Conservation (phyloP, 441 rosid genomes). For the Mallotus japonicus region DNA sequence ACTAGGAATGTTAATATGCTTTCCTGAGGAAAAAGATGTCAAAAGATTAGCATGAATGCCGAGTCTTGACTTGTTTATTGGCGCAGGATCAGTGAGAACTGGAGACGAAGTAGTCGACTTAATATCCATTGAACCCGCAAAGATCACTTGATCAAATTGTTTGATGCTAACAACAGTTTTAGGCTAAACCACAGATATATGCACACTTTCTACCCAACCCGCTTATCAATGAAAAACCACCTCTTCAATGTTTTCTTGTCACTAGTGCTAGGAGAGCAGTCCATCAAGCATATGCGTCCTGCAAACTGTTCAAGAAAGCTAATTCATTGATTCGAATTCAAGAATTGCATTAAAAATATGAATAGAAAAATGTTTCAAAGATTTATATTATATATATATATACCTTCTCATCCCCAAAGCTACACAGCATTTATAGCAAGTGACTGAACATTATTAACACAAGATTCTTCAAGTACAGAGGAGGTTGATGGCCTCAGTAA, state of each 20-base stretch:
- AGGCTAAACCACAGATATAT: conserved; percentile 19
- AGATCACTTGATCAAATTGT: not conserved
- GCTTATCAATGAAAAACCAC: conserved; percentile 92
- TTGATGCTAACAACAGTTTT: conserved; percentile 18
- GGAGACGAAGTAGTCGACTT: conserved; percentile 69
- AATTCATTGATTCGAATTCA: not conserved
- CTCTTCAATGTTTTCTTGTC: conserved; percentile 85
- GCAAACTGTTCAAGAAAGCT: conserved; percentile 32
- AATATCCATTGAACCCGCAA: conserved; percentile 50
- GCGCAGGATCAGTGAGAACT: conserved; percentile 61
- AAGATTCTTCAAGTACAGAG: not conserved
- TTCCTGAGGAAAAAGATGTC: conserved; percentile 48
- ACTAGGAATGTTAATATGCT: conserved; percentile 47
- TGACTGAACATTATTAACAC: conserved; percentile 31
- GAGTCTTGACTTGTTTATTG: conserved; percentile 59
- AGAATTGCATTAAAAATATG: conserved; percentile 2
- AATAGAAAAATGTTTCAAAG: not conserved
- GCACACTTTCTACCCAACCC: conserved; percentile 54
- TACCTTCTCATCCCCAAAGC: conserved; percentile 64
- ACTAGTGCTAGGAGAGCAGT: conserved; percentile 58
- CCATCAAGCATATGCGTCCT: conserved; percentile 66
- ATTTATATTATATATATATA: not conserved
- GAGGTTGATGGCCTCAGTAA: conserved; percentile 9
- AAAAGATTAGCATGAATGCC: conserved; percentile 51
- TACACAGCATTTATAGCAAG: conserved; percentile 43